Conservation (phyloP, 2,329 filamentous ascomycete species). For the Diaporthe batatas region DNA sequence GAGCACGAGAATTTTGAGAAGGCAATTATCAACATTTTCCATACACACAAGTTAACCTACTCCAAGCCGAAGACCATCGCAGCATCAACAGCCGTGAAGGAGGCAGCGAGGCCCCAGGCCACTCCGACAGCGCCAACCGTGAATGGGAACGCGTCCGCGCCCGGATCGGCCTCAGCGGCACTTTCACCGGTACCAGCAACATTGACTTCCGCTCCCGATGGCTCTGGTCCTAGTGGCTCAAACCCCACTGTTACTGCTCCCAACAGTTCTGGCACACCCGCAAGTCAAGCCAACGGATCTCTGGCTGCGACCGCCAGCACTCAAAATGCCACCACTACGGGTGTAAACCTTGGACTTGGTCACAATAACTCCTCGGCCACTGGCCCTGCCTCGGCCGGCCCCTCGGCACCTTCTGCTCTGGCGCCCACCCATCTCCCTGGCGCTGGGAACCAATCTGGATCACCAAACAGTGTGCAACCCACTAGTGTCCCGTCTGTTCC, state of each 20-base stretch:
- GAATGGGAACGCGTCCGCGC: neutral
- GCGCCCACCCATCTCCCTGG: neutral
- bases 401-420: neutral
- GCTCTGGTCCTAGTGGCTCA: neutral
- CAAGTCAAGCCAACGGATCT: constrained; percentile 1
- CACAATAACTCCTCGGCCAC: neutral
- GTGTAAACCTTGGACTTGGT: constrained; percentile 3
- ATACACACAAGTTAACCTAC: constrained; percentile 44
- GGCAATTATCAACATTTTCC: constrained; percentile 61
- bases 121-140: neutral
- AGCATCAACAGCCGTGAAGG: constrained; percentile 40
- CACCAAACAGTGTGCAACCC: neutral
- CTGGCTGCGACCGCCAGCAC: neutral
- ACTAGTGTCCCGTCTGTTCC: neutral
- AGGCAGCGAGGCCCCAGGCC: neutral
- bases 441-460: constrained; percentile 9
- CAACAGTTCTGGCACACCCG: neutral
- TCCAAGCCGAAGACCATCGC: constrained; percentile 35
- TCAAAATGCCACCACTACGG: constrained; percentile 1
- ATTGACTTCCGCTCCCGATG: neutral
- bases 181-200: neutral
- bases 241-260: neutral
- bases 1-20: constrained; percentile 62
- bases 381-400: constrained; percentile 6
- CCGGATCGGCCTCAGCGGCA: neutral